Evolutionary conservation across 1,284 basidiomycete species (phyloP).

Genomic region (Microbotryum scabiosae): DNA sequence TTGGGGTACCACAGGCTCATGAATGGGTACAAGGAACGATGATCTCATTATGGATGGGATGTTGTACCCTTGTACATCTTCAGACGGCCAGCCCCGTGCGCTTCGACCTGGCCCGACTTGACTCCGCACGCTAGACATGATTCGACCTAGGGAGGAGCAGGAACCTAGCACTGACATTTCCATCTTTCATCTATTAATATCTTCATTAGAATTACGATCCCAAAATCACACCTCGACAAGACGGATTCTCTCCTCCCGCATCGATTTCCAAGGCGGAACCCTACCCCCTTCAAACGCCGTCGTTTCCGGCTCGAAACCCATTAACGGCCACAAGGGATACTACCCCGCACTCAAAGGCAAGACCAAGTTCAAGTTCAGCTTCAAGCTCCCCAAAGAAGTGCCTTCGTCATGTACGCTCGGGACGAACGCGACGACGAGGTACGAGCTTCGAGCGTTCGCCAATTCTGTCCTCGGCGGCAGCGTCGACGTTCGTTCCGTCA

Average conservation of each 20-base stretch:
- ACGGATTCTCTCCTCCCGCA: conserved; percentile 28
- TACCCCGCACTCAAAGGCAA: conserved; percentile 34
- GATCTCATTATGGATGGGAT: too few relatives aligned
- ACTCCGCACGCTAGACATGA: too few relatives aligned
- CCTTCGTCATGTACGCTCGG: conserved; percentile 34
- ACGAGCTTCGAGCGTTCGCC: conserved; percentile 33
- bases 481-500: conserved; percentile 12
- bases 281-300: conserved; percentile 36
- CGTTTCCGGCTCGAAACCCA: conserved; percentile 7
- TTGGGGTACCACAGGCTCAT: too few relatives aligned
- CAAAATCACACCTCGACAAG: conserved; percentile 34
- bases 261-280: conserved; percentile 33
- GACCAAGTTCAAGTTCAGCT: conserved; percentile 36
- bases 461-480: conserved; percentile 20
- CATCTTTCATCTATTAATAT: not conserved
- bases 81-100: not conserved
- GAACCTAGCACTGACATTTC: not conserved
- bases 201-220: conserved; percentile 34
- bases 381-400: conserved; percentile 27
- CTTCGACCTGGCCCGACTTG: too few relatives aligned
- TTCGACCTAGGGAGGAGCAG: not conserved
- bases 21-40: too few relatives aligned
- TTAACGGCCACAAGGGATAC: conserved; percentile 15
- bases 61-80: too few relatives aligned
- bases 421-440: conserved; percentile 30